These are phyloP conservation scores for Aspergillus sp. DNA, from an alignment of 2,329 filamentous ascomycete genomes.

Conservation along the genomic window DNA sequence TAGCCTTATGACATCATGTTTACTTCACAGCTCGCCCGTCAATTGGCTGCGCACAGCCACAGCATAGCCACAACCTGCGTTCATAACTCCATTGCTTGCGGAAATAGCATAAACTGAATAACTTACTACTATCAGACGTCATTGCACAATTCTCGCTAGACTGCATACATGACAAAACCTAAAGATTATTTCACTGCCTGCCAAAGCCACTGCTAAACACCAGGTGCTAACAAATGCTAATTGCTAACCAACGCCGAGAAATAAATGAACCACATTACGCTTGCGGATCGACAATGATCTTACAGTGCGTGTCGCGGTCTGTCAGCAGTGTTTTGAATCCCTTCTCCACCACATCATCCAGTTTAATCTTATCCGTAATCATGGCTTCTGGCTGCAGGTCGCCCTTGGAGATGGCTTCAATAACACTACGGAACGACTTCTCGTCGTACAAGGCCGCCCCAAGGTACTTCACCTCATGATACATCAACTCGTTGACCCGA, in stretches of 20 bases:
- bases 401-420: conserved; percentile 51
- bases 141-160: neutral
- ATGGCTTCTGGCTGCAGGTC: conserved; percentile 55
- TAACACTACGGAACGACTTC: conserved; percentile 58
- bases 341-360: conserved; percentile 57
- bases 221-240: no score
- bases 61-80: neutral
- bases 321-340: conserved; percentile 58
- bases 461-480: conserved; percentile 54
- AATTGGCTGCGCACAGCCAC: neutral
- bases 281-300: conserved; percentile 49
- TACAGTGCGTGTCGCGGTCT: conserved; percentile 63
- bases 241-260: neutral
- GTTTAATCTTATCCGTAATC: conserved; percentile 59
- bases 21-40: neutral
- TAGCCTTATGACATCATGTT: neutral
- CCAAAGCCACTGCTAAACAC: no score
- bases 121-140: neutral
- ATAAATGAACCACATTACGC: neutral
- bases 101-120: neutral
- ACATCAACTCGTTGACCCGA: conserved; percentile 54
- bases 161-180: neutral
- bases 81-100: neutral
- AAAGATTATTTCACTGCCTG: neutral
- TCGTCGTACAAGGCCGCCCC: conserved; percentile 51